phyloP scores from a whole-genome alignment of 2,329 filamentous ascomycete genomes.

The Botryosphaeria agaves region DNA sequence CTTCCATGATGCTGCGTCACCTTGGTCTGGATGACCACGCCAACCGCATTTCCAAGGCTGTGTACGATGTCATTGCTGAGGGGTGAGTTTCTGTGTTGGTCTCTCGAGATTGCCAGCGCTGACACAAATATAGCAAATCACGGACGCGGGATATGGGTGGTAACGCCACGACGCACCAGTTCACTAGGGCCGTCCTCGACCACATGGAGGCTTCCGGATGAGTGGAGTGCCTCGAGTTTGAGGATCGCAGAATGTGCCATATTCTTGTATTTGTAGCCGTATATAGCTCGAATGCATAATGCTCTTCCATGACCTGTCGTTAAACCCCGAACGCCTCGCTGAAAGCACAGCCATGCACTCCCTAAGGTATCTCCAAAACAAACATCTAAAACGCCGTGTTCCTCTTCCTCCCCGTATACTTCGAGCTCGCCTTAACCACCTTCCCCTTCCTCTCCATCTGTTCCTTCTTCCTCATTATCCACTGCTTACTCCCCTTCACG shows the following conservation, averaged over 20 bases:
- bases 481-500: constrained; percentile 70
- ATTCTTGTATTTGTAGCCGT: not conserved
- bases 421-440: constrained; percentile 78
- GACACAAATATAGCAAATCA: constrained; percentile 44
- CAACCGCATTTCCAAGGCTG: constrained; percentile 88
- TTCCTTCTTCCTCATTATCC: constrained; percentile 76
- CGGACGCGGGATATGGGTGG: constrained; percentile 96
- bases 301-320: too few relatives aligned
- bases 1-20: constrained; percentile 93
- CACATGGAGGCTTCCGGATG: constrained; percentile 54
- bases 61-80: constrained; percentile 70
- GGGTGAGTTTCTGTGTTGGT: constrained; percentile 42
- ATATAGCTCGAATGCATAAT: not conserved
- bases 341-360: too few relatives aligned
- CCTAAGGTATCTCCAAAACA: too few relatives aligned
- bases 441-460: constrained; percentile 93
- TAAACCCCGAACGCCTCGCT: too few relatives aligned
- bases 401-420: constrained; percentile 85
- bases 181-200: constrained; percentile 83
- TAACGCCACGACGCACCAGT: constrained; percentile 75
- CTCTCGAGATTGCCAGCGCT: constrained; percentile 7
- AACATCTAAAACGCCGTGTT: constrained; percentile 54
- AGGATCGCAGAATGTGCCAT: not conserved
- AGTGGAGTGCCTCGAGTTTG: too few relatives aligned
- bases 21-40: constrained; percentile 95